Evolutionary conservation across 305 asterid species (phyloP), one percentile per base, ranked within the genome.

Genomic region (Caryopteris hybrid): DNA sequence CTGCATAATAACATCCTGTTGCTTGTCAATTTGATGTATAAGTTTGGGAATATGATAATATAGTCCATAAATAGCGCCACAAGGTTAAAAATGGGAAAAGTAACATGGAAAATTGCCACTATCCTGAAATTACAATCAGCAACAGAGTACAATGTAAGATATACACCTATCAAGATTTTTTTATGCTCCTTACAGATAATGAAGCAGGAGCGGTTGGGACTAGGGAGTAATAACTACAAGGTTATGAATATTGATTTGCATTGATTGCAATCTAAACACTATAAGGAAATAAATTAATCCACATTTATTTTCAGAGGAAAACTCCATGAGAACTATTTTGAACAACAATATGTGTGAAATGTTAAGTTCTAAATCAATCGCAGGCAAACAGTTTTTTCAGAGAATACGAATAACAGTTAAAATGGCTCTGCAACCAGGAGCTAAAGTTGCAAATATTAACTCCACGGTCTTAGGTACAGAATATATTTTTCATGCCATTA

Each of bases 1-100:
- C 75, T 73, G 80, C 86, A 78, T 76, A 78, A 82, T 69, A 39
- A 64, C 70, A 75, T 75, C 85, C 85, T 80, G 80, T 54, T 54
- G 65, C 75, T 69, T 54, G 56, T 57, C 23, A 69, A 74, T 60
- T 64, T 67, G 69, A 41, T 18, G 64, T 46, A 47, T 53, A 29
- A 47, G 52, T 52, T 11, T 54, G 57, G 60, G 34, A 53, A 13
- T 47, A 65, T 41, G 57, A 21, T 23, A 47, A 64, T 38, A n/a
- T 66, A 45, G 50, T 54, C 54, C 65, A 61, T 14, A 48, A 75
- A 25, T 4, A 47, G 41, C 43, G 33, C n/a, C 25, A 20, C 42
- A 36, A 45, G 25, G 25, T 27, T 50, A 64, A 42, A 50, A 9
- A 47, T 39, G 68, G 55, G 34, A 55, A 29, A 63, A 52, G 41